Evolutionary conservation across 2,329 filamentous ascomycete genomes (phyloP).

Genomic region (Mariannaea sp.): DNA sequence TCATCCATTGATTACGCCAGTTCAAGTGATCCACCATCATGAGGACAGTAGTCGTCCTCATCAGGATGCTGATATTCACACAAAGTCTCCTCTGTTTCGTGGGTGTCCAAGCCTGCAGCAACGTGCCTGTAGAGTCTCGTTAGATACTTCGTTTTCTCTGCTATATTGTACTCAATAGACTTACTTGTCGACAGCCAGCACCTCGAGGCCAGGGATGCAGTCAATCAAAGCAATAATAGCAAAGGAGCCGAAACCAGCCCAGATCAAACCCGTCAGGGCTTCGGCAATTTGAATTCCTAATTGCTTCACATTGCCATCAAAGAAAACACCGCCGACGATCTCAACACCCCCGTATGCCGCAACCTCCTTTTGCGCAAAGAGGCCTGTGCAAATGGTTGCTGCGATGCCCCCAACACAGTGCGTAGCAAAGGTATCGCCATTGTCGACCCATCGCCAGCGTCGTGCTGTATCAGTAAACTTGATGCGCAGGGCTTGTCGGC

Average conservation of each 20-base stretch:
- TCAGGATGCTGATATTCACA: slow-evolving; percentile 21
- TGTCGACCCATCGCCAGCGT: slow-evolving; percentile 24
- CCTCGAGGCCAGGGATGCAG: slow-evolving; percentile 23
- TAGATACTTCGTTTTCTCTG: too few species aligned
- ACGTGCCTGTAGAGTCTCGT: slow-evolving; percentile 2
- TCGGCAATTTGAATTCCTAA: slow-evolving; percentile 21
- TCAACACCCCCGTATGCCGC: slow-evolving; percentile 24
- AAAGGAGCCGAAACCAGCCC: slow-evolving; percentile 19
- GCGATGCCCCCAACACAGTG: slow-evolving; percentile 24
- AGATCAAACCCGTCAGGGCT: slow-evolving; percentile 18
- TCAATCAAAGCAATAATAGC: slow-evolving; percentile 26
- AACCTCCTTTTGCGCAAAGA: slow-evolving; percentile 26
- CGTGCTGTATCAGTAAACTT: slow-evolving; percentile 23
- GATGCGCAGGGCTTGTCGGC: slow-evolving; percentile 46
- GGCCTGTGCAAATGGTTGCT: slow-evolving; percentile 22
- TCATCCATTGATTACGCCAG: slow-evolving; percentile 1
- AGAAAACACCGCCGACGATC: slow-evolving; percentile 23
- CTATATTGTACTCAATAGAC: too few species aligned
- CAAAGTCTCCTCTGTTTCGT: slow-evolving; percentile 23
- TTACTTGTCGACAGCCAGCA: slow-evolving; percentile 25
- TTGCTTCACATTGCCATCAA: slow-evolving; percentile 25
- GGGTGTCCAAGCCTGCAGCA: slow-evolving; percentile 17
- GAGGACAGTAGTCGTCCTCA: slow-evolving; percentile 21
- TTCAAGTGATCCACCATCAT: slow-evolving; percentile 16
- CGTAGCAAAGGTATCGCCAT: slow-evolving; percentile 26